phyloP scores from a whole-genome alignment of 371 early-diverging fungal species.

The Apophysomyces elegans region DNA sequence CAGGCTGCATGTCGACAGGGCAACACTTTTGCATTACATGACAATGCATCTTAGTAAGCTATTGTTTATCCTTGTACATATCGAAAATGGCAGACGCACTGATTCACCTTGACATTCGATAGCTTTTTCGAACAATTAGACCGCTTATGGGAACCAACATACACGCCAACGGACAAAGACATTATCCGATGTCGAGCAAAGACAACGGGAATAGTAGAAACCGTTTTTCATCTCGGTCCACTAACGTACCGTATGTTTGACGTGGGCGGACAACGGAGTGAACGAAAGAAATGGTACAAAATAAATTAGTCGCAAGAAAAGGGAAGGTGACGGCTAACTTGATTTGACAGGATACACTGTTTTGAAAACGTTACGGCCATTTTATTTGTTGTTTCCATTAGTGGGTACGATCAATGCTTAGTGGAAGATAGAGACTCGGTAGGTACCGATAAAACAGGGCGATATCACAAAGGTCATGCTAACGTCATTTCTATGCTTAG shows the following conservation, averaged over 20 bases:
- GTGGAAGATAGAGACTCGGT: slow-evolving; percentile 91
- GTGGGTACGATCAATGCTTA: slow-evolving; percentile 93
- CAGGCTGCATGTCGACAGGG: slow-evolving; percentile 70
- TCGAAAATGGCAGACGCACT: background rate
- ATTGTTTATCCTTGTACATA: background rate
- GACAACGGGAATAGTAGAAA: slow-evolving; percentile 88
- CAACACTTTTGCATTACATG: slow-evolving; percentile 85
- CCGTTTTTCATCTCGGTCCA: slow-evolving; percentile 80
- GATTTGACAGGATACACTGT: slow-evolving; percentile 73
- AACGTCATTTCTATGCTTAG: slow-evolving; percentile 15
- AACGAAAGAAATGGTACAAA: slow-evolving; percentile 85
- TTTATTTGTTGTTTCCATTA: slow-evolving; percentile 90
- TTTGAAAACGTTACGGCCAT: slow-evolving; percentile 94
- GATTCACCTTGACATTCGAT: background rate
- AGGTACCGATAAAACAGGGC: slow-evolving; percentile 40
- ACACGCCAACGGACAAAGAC: slow-evolving; percentile 85
- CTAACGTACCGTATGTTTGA: slow-evolving; percentile 90
- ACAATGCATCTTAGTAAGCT: slow-evolving; percentile 76
- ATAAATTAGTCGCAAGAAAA: background rate
- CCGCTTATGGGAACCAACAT: slow-evolving; percentile 71
- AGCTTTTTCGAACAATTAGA: slow-evolving; percentile 87
- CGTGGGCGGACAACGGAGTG: slow-evolving; percentile 93
- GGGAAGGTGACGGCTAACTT: background rate
- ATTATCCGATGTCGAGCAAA: slow-evolving; percentile 82
- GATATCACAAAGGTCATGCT: too few relatives aligned